Evolutionary conservation across 1,284 basidiomycete species (phyloP).

Genomic region (Leccinum huronense): DNA sequence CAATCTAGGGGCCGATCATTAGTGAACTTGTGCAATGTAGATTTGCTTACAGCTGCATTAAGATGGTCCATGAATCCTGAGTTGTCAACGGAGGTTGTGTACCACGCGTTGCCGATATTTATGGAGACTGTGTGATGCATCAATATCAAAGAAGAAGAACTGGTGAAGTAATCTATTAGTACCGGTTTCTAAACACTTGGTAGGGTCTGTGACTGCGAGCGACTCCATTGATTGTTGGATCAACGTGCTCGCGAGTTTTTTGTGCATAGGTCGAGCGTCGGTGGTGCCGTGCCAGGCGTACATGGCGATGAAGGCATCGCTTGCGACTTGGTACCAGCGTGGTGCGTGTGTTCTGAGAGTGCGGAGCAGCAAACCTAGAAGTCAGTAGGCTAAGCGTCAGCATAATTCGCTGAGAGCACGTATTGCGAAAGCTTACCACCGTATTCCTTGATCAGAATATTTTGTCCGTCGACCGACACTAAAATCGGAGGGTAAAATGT

Average conservation of each 20-base stretch:
- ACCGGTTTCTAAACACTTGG: not conserved
- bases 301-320: not conserved
- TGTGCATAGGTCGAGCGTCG: not conserved
- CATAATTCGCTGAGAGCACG: not conserved
- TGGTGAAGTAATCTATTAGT: not conserved
- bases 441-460: not conserved
- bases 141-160: not conserved
- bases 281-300: not conserved
- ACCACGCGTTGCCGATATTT: not conserved
- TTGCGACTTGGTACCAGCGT: not conserved
- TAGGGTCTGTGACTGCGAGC: not conserved
- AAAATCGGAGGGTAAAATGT: not conserved
- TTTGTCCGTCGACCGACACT: not conserved
- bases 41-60: not conserved
- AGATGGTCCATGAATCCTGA: not conserved
- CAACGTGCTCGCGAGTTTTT: not conserved
- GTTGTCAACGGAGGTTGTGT: not conserved
- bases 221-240: not conserved
- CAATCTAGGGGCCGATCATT: not conserved
- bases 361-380: not conserved
- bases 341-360: not conserved
- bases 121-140: not conserved
- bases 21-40: not conserved
- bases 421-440: not conserved
- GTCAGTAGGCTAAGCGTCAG: not conserved